A percentile compares a stretch with the other conserved stretches of the same genome.
phyloP scores from a whole-genome alignment of 129 eudicot species.

The Helianthus tuberosus region DNA sequence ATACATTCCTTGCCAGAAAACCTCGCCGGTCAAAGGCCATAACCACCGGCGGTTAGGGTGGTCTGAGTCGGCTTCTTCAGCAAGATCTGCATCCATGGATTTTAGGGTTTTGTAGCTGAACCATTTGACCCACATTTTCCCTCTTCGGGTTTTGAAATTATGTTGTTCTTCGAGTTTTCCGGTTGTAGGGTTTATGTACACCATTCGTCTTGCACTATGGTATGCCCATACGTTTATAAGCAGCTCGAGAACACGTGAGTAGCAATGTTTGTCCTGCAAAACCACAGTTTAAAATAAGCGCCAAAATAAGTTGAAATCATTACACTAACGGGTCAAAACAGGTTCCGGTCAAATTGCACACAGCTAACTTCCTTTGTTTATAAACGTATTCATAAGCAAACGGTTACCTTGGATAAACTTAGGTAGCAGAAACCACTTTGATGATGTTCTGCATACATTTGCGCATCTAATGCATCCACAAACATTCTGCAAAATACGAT shows the following conservation, averaged over 20 bases:
- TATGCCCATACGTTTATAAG: slow-evolving; percentile 96
- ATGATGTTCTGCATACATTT: slow-evolving; percentile 71
- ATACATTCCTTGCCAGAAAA: slow-evolving; percentile 83
- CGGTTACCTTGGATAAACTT: slow-evolving; percentile 72
- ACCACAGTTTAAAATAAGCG: neutral
- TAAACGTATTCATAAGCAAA: neutral
- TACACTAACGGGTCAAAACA: neutral
- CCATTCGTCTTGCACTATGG: slow-evolving; percentile 84
- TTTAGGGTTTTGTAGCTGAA: slow-evolving; percentile 70
- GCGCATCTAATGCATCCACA: slow-evolving; percentile 80
- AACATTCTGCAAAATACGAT: slow-evolving; percentile 65
- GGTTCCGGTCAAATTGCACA: too few relatives aligned
- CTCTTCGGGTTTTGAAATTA: slow-evolving; percentile 65
- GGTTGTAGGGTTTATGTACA: slow-evolving; percentile 65
- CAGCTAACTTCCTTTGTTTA: neutral
- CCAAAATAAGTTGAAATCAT: neutral
- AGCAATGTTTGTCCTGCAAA: slow-evolving; percentile 90
- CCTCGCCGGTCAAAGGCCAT: slow-evolving; percentile 96
- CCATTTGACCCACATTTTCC: slow-evolving; percentile 96
- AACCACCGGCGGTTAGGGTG: slow-evolving; percentile 58
- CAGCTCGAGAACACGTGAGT: slow-evolving; percentile 89
- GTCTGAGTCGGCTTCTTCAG: slow-evolving; percentile 86
- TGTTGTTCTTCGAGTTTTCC: slow-evolving; percentile 89
- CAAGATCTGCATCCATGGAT: slow-evolving; percentile 94
- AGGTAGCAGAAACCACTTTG: slow-evolving; percentile 77